These are phyloP conservation scores for Pichia sp. DNA, from an alignment of 1,139 yeast species.

Conservation along the genomic window DNA sequence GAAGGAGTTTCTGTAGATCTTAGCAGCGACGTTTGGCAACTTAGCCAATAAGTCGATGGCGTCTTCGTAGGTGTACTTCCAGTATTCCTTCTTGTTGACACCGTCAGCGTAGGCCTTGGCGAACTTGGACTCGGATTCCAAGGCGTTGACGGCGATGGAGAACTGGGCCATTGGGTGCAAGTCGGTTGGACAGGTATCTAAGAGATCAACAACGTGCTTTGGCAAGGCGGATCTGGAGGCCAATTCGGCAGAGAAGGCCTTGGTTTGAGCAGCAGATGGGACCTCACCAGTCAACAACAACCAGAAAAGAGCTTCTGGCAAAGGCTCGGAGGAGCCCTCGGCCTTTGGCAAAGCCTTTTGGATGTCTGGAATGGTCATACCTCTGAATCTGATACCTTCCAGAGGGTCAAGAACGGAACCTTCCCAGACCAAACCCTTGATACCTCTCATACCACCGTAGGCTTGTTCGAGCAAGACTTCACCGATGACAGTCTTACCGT, in stretches of 20 bases:
- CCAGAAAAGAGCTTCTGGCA: conserved; percentile 94
- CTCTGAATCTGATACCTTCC: conserved; percentile 98
- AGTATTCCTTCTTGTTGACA: conserved; percentile 80
- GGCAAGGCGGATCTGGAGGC: conserved; percentile 86
- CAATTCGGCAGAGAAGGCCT: conserved; percentile 72
- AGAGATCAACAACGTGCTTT: conserved; percentile 74
- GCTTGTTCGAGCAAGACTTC: conserved; percentile 95
- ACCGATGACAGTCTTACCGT: conserved; percentile 89
- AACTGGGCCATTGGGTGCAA: conserved; percentile 98
- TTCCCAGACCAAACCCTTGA: conserved; percentile 98
- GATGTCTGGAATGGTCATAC: conserved; percentile 94
- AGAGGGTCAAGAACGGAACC: conserved; percentile 97
- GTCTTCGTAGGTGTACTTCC: conserved; percentile 93
- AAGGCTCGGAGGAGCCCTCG: conserved; percentile 78
- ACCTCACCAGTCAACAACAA: conserved; percentile 85
- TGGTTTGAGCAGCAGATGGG: conserved; percentile 73
- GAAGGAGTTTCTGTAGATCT: conserved; percentile 88
- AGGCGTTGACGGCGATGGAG: conserved; percentile 86
- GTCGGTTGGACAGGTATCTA: conserved; percentile 78
- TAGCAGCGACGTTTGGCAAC: conserved; percentile 89
- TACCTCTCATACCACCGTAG: conserved; percentile 99
- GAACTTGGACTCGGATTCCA: conserved; percentile 85
- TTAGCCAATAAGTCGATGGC: conserved; percentile 83
- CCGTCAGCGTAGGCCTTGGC: conserved; percentile 91
- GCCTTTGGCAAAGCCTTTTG: conserved; percentile 91